A percentile compares a stretch with the other conserved stretches of the same genome.
Conservation (phyloP, 805 yeast species). For the Candida tallmaniae region DNA sequence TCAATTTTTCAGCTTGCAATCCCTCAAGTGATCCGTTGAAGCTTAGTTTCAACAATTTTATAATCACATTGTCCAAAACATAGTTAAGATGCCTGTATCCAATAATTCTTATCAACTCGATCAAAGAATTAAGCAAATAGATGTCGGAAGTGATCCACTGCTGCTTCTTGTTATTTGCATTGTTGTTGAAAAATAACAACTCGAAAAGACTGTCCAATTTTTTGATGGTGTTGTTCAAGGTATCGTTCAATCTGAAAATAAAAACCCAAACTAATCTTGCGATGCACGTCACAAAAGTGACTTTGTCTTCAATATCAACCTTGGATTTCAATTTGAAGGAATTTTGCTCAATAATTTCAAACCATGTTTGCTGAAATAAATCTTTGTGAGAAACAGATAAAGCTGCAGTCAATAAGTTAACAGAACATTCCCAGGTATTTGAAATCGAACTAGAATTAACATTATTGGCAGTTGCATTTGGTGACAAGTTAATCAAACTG, state of each 20-base stretch:
- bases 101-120: constrained; percentile 69
- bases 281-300: constrained; percentile 57
- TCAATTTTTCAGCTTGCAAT: constrained; percentile 63
- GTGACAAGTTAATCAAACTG: constrained; percentile 10
- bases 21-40: constrained; percentile 63
- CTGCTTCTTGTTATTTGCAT: constrained; percentile 48
- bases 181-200: constrained; percentile 45
- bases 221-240: constrained; percentile 81
- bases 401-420: constrained; percentile 65
- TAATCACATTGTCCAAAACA: constrained; percentile 69
- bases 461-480: constrained; percentile 4
- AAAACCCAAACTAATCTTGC: constrained; percentile 88
- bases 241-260: constrained; percentile 79
- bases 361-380: constrained; percentile 71
- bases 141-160: constrained; percentile 73
- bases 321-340: constrained; percentile 64
- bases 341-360: constrained; percentile 57
- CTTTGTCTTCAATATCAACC: constrained; percentile 43
- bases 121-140: constrained; percentile 57
- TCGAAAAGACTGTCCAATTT: constrained; percentile 64
- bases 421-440: constrained; percentile 62
- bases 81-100: constrained; percentile 79
- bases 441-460: constrained; percentile 2
- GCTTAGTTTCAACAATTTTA: constrained; percentile 61
- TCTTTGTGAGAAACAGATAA: constrained; percentile 79